A percentile compares a stretch with the other conserved stretches of the same genome.
Evolutionary conservation across 345 rosid genomes (phyloP).

Genomic region (Euphorbia peplus): DNA sequence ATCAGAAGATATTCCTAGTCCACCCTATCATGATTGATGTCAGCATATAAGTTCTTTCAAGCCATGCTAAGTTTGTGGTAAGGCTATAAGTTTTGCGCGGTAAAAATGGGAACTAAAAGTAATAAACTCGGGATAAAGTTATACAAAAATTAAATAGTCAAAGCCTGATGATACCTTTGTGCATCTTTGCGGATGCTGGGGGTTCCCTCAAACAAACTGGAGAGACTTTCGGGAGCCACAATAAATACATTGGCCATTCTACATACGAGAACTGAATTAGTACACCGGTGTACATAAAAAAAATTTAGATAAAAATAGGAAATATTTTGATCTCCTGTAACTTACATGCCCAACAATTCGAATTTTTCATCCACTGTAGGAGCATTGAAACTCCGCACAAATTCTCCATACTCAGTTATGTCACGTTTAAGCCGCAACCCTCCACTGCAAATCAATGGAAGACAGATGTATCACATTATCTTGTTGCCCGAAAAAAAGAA

Average conservation of each 20-base stretch:
- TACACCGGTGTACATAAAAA: neutral
- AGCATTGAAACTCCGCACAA: conserved; percentile 79
- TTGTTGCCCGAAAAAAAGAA: conserved; percentile 1
- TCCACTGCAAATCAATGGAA: conserved; percentile 51
- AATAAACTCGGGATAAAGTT: neutral
- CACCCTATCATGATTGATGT: neutral
- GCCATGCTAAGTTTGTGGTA: neutral
- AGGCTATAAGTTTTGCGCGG: neutral
- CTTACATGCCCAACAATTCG: conserved; percentile 90
- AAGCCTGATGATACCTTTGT: conserved; percentile 52
- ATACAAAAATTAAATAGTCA: neutral
- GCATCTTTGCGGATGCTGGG: conserved; percentile 93
- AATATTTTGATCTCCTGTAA: conserved; percentile 5
- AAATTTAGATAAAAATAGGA: neutral
- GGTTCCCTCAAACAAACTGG: conserved; percentile 87
- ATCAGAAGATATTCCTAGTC: neutral
- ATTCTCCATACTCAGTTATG: conserved; percentile 85
- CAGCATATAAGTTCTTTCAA: neutral
- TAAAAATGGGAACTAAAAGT: neutral
- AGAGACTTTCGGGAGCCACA: conserved; percentile 95
- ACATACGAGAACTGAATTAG: conserved; percentile 28
- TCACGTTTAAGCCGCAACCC: conserved; percentile 96
- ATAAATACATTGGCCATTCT: conserved; percentile 93
- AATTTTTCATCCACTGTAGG: conserved; percentile 95
- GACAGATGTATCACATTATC: conserved; percentile 8